Evolutionary conservation across 2,329 filamentous ascomycete species (phyloP).

Genomic region (Sphaerostilbella broomeana): DNA sequence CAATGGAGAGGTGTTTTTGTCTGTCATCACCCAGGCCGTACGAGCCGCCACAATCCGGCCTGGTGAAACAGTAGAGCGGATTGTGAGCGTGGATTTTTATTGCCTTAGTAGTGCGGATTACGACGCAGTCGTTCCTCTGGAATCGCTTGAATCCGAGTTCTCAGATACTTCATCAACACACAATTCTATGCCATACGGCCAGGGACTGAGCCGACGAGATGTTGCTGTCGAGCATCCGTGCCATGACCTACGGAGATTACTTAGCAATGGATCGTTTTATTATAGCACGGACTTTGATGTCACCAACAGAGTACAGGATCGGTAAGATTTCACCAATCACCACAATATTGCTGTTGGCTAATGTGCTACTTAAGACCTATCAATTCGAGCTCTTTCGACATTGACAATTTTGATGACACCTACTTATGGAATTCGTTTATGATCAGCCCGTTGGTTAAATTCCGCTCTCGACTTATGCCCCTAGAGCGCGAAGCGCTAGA

Average conservation of each 20-base stretch:
- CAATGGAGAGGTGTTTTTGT: constrained; percentile 79
- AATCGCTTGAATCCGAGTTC: constrained; percentile 44
- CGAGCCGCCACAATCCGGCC: constrained; percentile 77
- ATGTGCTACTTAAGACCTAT: constrained; percentile 49
- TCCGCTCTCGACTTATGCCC: constrained; percentile 71
- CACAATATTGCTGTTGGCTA: constrained; percentile 8
- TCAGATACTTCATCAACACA: constrained; percentile 45
- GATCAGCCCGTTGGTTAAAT: constrained; percentile 87
- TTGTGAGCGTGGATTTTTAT: constrained; percentile 83
- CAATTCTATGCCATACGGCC: constrained; percentile 33
- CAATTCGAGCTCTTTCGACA: constrained; percentile 73
- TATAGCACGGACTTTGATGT: constrained; percentile 98
- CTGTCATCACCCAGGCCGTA: constrained; percentile 73
- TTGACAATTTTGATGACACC: constrained; percentile 85
- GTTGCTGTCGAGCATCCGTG: constrained; percentile 78
- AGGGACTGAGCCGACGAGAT: constrained; percentile 57
- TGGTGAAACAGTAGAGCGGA: constrained; percentile 83
- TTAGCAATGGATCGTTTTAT: constrained; percentile 92
- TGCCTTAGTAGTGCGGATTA: constrained; percentile 83
- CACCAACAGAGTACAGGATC: constrained; percentile 85
- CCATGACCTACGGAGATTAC: constrained; percentile 79
- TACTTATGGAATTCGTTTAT: constrained; percentile 99
- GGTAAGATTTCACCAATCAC: constrained; percentile 38
- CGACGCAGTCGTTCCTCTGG: constrained; percentile 63
- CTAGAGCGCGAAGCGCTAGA: constrained; percentile 76